Conservation (phyloP, 371 early-diverging fungal genomes). For the Syncephalastrum contaminatum region DNA sequence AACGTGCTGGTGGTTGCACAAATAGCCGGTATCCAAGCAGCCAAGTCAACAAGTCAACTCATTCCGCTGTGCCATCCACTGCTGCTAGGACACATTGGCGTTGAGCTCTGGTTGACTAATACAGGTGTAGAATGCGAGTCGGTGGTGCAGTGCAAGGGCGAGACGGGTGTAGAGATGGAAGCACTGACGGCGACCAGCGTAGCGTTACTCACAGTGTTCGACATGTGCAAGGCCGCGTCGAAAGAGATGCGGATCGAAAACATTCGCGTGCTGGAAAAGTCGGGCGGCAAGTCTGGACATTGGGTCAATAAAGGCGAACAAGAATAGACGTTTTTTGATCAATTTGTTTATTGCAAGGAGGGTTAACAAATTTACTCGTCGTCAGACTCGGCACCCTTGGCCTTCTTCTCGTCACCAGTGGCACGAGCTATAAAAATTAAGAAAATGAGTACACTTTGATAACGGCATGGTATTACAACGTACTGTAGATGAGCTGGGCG, state of each 20-base stretch:
- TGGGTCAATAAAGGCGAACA: constrained; percentile 20
- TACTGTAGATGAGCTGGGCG: constrained; percentile 94
- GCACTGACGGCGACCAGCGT: constrained; percentile 83
- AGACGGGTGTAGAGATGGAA: constrained; percentile 96
- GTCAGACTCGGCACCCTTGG: constrained; percentile 10
- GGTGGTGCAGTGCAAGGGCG: constrained; percentile 71
- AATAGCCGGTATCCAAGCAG: constrained; percentile 91
- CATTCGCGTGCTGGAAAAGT: constrained; percentile 70
- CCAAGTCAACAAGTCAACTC: constrained; percentile 78
- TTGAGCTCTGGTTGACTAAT: constrained; percentile 57
- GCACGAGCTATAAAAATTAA: constrained; percentile 32
- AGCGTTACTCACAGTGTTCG: constrained; percentile 76
- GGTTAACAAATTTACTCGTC: constrained; percentile 18
- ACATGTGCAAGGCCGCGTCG: constrained; percentile 77
- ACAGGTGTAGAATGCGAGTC: constrained; percentile 56
- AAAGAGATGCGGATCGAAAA: constrained; percentile 55
- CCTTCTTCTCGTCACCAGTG: constrained; percentile 45
- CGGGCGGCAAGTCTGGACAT: constrained; percentile 78
- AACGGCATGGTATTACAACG: constrained; percentile 10
- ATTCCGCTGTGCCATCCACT: constrained; percentile 93
- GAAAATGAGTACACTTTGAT: neutral
- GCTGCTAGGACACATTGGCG: constrained; percentile 65
- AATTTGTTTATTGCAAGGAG: neutral
- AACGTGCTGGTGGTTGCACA: constrained; percentile 88
- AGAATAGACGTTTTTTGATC: constrained; percentile 4